A percentile compares a stretch with the other conserved stretches of the same genome.
phyloP scores from a whole-genome alignment of 2,329 filamentous ascomycete genomes.

The Cytospora piceicola region DNA sequence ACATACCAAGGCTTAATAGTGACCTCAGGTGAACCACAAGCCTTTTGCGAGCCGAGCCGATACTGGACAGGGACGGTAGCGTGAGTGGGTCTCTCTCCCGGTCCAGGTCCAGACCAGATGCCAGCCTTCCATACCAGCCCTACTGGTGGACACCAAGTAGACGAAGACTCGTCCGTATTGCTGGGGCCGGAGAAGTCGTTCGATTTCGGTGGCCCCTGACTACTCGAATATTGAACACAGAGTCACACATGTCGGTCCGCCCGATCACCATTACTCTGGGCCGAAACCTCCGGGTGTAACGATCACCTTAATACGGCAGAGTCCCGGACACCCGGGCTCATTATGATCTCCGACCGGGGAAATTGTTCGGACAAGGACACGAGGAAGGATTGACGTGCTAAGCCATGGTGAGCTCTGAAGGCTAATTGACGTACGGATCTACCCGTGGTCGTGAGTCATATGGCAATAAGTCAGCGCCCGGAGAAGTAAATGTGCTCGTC shows the following conservation, averaged over 20 bases:
- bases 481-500: too few relatives aligned
- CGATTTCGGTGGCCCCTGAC: neutral
- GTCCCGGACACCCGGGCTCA: too few relatives aligned
- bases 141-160: neutral
- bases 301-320: neutral
- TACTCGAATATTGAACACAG: neutral
- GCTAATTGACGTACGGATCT: too few relatives aligned
- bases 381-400: too few relatives aligned
- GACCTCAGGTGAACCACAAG: too few relatives aligned
- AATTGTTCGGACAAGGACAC: too few relatives aligned
- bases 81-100: neutral
- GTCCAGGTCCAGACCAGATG: neutral
- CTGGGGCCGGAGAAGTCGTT: neutral
- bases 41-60: neutral
- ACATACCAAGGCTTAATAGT: neutral
- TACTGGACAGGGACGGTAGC: neutral
- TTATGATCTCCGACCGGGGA: too few relatives aligned
- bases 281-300: too few relatives aligned
- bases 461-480: too few relatives aligned
- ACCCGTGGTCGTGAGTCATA: too few relatives aligned
- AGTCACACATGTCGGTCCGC: neutral
- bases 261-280: neutral
- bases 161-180: neutral
- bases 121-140: neutral
- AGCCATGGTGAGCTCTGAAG: too few relatives aligned